These are phyloP conservation scores for Colletotrichum acutatum DNA, from an alignment of 2,329 filamentous ascomycete species.

Conservation along the genomic window DNA sequence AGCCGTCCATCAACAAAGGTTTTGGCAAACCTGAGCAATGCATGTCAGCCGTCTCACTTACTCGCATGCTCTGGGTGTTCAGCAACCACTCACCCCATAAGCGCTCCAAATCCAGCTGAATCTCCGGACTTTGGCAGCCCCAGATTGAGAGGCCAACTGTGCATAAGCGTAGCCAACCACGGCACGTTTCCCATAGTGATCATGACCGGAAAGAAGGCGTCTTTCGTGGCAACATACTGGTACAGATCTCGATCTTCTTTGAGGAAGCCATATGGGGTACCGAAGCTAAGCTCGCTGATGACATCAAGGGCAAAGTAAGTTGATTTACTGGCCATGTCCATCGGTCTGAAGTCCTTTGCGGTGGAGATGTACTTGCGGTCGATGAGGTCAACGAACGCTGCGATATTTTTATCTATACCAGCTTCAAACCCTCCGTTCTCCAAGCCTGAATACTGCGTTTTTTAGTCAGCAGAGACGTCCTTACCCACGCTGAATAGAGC, in stretches of 20 bases:
- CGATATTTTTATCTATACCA: slow-evolving; percentile 24
- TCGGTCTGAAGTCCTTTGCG: slow-evolving; percentile 18
- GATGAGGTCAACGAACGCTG: slow-evolving; percentile 27
- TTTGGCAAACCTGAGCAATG: slow-evolving; percentile 40
- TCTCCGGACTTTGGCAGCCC: slow-evolving; percentile 41
- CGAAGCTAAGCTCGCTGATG: slow-evolving; percentile 42
- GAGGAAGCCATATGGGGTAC: slow-evolving; percentile 42
- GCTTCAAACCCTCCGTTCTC: slow-evolving; percentile 34
- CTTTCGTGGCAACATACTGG: slow-evolving; percentile 36
- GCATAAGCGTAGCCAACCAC: slow-evolving; percentile 38
- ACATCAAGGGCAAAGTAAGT: slow-evolving; percentile 40
- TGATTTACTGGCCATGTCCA: slow-evolving; percentile 34
- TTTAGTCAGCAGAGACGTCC: neutral
- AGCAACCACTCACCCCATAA: slow-evolving; percentile 36
- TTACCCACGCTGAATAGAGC: neutral
- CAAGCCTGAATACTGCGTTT: slow-evolving; percentile 25
- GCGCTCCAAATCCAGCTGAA: slow-evolving; percentile 48
- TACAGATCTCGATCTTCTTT: slow-evolving; percentile 40
- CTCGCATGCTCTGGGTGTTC: too few species aligned
- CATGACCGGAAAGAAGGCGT: slow-evolving; percentile 33
- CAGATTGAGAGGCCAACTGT: slow-evolving; percentile 36
- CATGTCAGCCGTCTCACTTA: neutral
- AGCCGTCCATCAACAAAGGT: slow-evolving; percentile 43
- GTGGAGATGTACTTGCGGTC: slow-evolving; percentile 34
- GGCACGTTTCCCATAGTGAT: slow-evolving; percentile 40